A percentile compares a stretch with the other conserved stretches of the same genome.
phyloP scores from a whole-genome alignment of 805 yeast species.

The Yarrowia divulgata region DNA sequence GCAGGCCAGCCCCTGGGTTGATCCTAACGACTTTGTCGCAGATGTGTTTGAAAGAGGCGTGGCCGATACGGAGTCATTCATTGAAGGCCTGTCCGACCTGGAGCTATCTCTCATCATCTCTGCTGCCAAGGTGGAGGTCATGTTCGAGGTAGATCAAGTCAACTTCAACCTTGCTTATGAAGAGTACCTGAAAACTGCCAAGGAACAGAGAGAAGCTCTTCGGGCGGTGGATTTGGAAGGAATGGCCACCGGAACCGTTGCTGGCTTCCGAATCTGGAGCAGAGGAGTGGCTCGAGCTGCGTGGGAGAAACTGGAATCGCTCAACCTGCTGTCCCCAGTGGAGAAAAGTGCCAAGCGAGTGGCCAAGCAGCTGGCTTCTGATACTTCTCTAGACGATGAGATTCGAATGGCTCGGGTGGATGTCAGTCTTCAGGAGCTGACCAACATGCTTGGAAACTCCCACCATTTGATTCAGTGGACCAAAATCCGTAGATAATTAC shows the following conservation, averaged over 20 bases:
- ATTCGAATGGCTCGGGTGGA: conserved; percentile 50
- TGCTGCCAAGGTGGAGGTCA: conserved; percentile 73
- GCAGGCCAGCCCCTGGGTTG: conserved; percentile 45
- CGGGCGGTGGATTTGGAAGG: conserved; percentile 46
- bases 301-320: conserved; percentile 74
- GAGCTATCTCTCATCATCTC: conserved; percentile 76
- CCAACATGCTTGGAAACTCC: conserved; percentile 49
- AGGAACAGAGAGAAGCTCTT: conserved; percentile 52
- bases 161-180: conserved; percentile 79
- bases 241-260: conserved; percentile 52
- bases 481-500: conserved; percentile 2
- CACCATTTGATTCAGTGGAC: conserved; percentile 55
- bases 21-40: conserved; percentile 34
- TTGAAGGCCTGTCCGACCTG: conserved; percentile 64
- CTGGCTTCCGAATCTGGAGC: conserved; percentile 64
- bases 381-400: conserved; percentile 46
- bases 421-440: conserved; percentile 49
- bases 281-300: conserved; percentile 66
- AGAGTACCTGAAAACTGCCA: conserved; percentile 71
- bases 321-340: conserved; percentile 56
- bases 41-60: conserved; percentile 43
- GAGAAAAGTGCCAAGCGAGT: conserved; percentile 57
- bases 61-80: conserved; percentile 46
- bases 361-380: conserved; percentile 52
- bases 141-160: conserved; percentile 62